Conservation (phyloP, 2,329 filamentous ascomycete species). For the Moelleriella libera region DNA sequence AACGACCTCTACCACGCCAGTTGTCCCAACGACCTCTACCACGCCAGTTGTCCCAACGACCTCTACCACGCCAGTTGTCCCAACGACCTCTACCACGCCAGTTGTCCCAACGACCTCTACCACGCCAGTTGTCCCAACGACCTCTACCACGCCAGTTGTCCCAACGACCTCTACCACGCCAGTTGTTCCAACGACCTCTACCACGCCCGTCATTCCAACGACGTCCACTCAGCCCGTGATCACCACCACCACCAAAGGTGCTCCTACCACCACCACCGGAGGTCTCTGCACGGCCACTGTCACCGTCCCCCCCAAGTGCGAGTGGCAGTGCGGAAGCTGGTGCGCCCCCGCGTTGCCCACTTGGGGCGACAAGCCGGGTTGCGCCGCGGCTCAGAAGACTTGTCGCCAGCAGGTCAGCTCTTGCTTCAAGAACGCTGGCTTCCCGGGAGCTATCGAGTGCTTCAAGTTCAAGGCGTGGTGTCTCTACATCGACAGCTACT, state of each 20-base stretch:
- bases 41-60: no score
- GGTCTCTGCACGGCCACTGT: slow-evolving; percentile 33
- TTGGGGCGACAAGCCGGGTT: slow-evolving; percentile 27
- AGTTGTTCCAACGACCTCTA: background rate
- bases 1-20: no score
- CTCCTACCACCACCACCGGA: slow-evolving; percentile 18
- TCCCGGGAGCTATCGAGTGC: slow-evolving; percentile 33
- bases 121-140: no score
- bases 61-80: no score
- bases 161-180: background rate
- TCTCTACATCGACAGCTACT: slow-evolving; percentile 28
- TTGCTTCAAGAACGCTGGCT: slow-evolving; percentile 37
- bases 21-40: no score
- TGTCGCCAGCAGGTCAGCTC: slow-evolving; percentile 32
- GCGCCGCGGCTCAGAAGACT: slow-evolving; percentile 25
- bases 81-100: no score
- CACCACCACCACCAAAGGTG: slow-evolving; percentile 5
- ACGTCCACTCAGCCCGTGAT: slow-evolving; percentile 5
- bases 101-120: no score
- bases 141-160: no score
- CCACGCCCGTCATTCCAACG: background rate
- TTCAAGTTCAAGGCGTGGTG: slow-evolving; percentile 38
- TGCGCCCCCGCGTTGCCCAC: slow-evolving; percentile 34
- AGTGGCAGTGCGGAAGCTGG: slow-evolving; percentile 41
- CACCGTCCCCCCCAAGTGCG: slow-evolving; percentile 31